Evolutionary conservation across 2,329 filamentous ascomycete species (phyloP), one percentile per base, ranked within the genome.

Genomic region (Trichoderma sp.): DNA sequence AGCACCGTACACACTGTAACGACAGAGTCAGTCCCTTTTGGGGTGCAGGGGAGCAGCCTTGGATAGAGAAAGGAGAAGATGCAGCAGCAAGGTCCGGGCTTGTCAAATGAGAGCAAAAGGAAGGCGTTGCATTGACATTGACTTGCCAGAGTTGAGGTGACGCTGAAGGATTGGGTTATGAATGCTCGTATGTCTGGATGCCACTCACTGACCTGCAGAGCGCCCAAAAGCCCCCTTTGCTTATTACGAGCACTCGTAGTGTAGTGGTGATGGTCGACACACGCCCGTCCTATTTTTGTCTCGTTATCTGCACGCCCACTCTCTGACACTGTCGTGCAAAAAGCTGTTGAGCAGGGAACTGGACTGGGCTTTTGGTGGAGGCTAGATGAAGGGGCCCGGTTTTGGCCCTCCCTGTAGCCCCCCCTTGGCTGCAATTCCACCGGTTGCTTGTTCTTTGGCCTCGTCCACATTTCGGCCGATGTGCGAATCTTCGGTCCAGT

Each of bases 281-380:
- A 69, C 66, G 56, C 66, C 66, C 66, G 18, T 61, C 56, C 66
- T 69, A 69, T 69, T 69, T 69, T 69, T 69, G 66, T 69, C 66
- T 51, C 28, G 36, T 34, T 69, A 69, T 39, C 36, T 32, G 39
- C 66, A 69, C 66, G 24, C 66, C 66, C 39, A 53, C 57, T 69
- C 57, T 69, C 57, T 61, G 56, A 61, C 66, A 36, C 24, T 51
- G 66, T 69, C 57, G 66, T 53, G 66, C 66, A 61, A 69, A 69
- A 58, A 21, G 28, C 56, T 61, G 21, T 36, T 12, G 34, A 68
- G 34, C 53, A 68, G 65, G 65, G 39, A 68, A 68, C 53, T 43
- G 34, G 39, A 68, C 53, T 43, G 34, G 66, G 39, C 51, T 64
- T 51, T 12, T 60, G 64, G 66, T 21, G 66, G 57, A 60, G 39